Base-by-base conservation (phyloP, 1,139 yeast genomes). In the Zygosaccharomyces sapae region DNA sequence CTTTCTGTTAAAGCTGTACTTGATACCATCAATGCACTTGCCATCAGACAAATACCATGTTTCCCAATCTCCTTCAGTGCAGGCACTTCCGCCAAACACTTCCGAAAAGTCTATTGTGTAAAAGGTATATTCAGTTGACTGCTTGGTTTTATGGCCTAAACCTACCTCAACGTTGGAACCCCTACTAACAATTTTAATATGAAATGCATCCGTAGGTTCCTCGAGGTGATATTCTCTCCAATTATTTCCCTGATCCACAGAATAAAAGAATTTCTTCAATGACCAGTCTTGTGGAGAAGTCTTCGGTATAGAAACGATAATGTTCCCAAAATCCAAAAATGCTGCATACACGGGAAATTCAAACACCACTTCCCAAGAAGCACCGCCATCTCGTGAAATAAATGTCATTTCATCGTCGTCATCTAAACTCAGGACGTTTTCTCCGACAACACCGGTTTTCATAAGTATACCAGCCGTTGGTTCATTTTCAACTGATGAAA, bases 281-380 rank as follows among this genome's bases (percentile, higher is more conserved):
- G 61, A 52, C 38, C 65, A 55, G 9, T 48, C 52, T 42, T 59
- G 64, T 7, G 16, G 16, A 16, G 16, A 16, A 16, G 65, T 51
- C 5, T 67, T 57, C 20, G 65, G 63, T 4, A 80, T 70, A 2
- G 89, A 87, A 2, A 86, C 69, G 38, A 87, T 75, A 3, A 87
- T 65, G 62, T 87, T 86, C 43, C 96, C 97, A 50, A 79, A 78
- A 65, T 88, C 95, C 46, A 94, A 95, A 68, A 81, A 83, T 0
- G 83, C 73, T 54, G 77, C 81, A 4, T 73, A 59, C 38, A 80
- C 72, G 1, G 89, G 80, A 36, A 72, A 75, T 36, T 79, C 78
- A 25, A 80, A 59, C 0, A 80, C 76, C 49, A 71, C 63, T 35
- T 66, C 66, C 96, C 96, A 89, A 0, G 82, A 69, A 5, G 74